Base-by-base conservation (phyloP, 1,284 basidiomycete species). In the Moesziomyces antarcticus region DNA sequence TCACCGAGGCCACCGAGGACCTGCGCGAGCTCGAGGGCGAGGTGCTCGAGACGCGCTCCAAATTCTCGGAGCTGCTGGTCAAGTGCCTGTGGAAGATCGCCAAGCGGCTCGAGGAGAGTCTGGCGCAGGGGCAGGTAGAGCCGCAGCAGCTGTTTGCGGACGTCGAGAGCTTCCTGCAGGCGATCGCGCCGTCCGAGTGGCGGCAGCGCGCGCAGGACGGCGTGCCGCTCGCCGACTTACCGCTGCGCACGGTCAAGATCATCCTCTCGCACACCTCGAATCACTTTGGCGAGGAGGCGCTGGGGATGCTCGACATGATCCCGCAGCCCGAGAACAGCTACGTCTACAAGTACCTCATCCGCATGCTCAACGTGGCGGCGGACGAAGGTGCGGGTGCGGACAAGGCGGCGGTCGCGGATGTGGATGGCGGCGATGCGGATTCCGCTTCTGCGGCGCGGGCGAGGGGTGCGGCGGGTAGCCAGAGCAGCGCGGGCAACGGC, bases 21-120 rank as follows among this genome's bases (percentile, higher is more conserved):
- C 45, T 97, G 92, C 86, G 92, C 90, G 16, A 88, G 85, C 67
- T 85, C 5, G 59, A 73, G 2, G 84, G 77, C 8, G 72, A 62
- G 6, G 78, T 82, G 44, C 68, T 85, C 18, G 69, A 78, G 10
- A 82, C 81, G 27, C 79, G 85, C 0, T 90, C 93, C 1, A 93
- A 92, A 80, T 94, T 98, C 50, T 94, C 95, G 8, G 97, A 99
- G 84, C 88, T 99, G 33, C 92, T 99, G 30, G 87, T 99, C 78
- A 99, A 99, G 87, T 99, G 97, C 85, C 89, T 99, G 35, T 99
- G 97, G 97, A 99, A 99, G 86, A 87, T 98, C 55, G 94, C 94
- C 10, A 90, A 96, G 75, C 94, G 93, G 73, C 92, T 98, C 48
- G 94, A 94, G 16, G 91, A 94, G 76, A 93, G 96, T 83, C 87